Evolutionary conservation across 2,329 filamentous ascomycete genomes (phyloP).

Genomic region (Trichocomaceae sp.): DNA sequence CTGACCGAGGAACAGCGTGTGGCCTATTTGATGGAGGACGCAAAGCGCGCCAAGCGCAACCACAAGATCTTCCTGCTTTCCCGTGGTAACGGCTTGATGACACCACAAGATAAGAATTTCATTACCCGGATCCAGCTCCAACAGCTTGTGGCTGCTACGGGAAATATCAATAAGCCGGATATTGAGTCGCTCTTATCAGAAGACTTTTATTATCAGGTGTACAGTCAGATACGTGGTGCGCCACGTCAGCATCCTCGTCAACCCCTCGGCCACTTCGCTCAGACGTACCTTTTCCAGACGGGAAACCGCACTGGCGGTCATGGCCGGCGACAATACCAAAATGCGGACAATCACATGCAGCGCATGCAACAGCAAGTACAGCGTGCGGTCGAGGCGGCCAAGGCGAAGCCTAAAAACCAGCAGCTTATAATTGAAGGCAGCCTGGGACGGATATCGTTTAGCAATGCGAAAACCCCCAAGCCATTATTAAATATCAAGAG

Average conservation of each 20-base stretch:
- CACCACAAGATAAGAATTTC: constrained; percentile 98
- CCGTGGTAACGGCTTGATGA: constrained; percentile 96
- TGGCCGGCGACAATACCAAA: constrained; percentile 60
- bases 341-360: constrained; percentile 94
- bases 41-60: constrained; percentile 90
- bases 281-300: constrained; percentile 95
- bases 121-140: constrained; percentile 97
- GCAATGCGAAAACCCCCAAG: constrained; percentile 95
- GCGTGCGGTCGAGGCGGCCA: constrained; percentile 91
- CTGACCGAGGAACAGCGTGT: constrained; percentile 79
- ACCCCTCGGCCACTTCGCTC: constrained; percentile 89
- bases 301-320: constrained; percentile 68
- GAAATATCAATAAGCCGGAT: constrained; percentile 72
- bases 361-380: constrained; percentile 99
- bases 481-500: constrained; percentile 94
- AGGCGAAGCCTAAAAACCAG: constrained; percentile 95
- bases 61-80: constrained; percentile 95
- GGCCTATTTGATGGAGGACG: constrained; percentile 80
- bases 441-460: constrained; percentile 96
- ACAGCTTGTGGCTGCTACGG: constrained; percentile 87
- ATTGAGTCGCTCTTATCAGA: constrained; percentile 76
- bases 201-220: constrained; percentile 98
- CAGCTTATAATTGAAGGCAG: constrained; percentile 94
- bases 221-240: constrained; percentile 85
- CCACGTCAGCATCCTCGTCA: constrained; percentile 87